A percentile compares a stretch with the other conserved stretches of the same genome.
These are phyloP conservation scores for Tylopilus intermedius DNA, from an alignment of 768 basidiomycete genomes.

Conservation along the genomic window DNA sequence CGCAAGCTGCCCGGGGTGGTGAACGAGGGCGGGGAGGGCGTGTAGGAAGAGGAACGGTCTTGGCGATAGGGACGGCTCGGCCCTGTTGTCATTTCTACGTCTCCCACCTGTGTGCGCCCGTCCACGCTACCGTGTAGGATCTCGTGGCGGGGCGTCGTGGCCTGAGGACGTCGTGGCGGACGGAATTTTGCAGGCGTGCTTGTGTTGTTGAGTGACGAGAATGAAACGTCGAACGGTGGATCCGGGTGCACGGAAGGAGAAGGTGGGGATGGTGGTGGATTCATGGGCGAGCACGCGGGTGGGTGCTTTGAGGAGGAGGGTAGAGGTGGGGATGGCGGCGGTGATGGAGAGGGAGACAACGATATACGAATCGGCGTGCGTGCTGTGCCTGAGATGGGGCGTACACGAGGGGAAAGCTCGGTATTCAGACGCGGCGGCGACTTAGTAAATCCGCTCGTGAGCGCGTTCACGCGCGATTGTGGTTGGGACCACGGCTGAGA, in stretches of 20 bases:
- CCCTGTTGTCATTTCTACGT: too few species aligned
- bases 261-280: constrained; percentile 7
- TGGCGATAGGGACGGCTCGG: neutral
- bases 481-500: neutral
- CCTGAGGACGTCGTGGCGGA: neutral
- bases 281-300: neutral
- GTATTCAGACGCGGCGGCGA: neutral
- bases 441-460: neutral
- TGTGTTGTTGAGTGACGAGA: constrained; percentile 22
- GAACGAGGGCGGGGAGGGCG: constrained; percentile 16
- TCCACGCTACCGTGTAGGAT: too few species aligned
- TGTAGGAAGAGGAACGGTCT: constrained; percentile 17
- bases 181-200: constrained; percentile 28
- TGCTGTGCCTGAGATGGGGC: neutral
- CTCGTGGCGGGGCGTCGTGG: neutral
- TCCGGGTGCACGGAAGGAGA: constrained; percentile 9
- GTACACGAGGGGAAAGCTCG: neutral
- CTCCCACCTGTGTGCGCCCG: too few species aligned
- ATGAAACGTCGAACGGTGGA: constrained; percentile 21
- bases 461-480: neutral
- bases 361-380: neutral
- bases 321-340: neutral
- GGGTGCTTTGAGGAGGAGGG: neutral
- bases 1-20: neutral
- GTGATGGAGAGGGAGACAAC: neutral